These are phyloP conservation scores for Naganishia sp. DNA, from an alignment of 1,284 basidiomycete species.

Conservation along the genomic window DNA sequence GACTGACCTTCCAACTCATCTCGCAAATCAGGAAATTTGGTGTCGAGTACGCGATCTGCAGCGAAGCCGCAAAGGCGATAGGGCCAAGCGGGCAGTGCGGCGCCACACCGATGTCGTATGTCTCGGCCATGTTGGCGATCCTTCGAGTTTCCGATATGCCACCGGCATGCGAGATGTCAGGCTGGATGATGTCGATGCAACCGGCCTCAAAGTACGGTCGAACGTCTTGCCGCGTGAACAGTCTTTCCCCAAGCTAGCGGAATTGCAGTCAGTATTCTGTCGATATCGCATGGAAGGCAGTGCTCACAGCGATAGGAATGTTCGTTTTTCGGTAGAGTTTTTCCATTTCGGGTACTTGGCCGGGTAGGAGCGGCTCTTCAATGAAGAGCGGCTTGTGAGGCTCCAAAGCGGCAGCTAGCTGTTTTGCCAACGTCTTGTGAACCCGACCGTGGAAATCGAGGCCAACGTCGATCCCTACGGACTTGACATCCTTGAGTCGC, in stretches of 20 bases:
- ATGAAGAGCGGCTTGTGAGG: constrained; percentile 70
- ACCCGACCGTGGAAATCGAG: constrained; percentile 60
- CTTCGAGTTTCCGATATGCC: constrained; percentile 73
- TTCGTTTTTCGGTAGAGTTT: constrained; percentile 56
- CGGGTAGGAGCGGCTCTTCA: constrained; percentile 69
- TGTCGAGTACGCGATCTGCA: constrained; percentile 53
- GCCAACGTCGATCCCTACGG: constrained; percentile 66
- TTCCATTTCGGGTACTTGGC: constrained; percentile 55
- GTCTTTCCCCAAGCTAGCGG: constrained; percentile 64
- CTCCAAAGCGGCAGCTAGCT: constrained; percentile 68
- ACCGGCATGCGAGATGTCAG: constrained; percentile 62
- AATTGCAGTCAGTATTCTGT: constrained; percentile 7
- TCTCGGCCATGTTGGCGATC: constrained; percentile 69
- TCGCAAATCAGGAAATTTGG: constrained; percentile 56
- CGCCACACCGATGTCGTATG: constrained; percentile 55
- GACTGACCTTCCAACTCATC: constrained; percentile 50
- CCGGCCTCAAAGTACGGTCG: constrained; percentile 67
- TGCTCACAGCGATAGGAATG: constrained; percentile 55
- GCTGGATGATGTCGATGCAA: constrained; percentile 71
- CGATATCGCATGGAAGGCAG: neutral
- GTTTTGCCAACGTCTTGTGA: constrained; percentile 75
- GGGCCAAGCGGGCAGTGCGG: constrained; percentile 59
- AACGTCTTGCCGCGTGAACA: constrained; percentile 69
- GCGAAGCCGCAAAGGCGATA: constrained; percentile 67
- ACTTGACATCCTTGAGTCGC: constrained; percentile 65